Evolutionary conservation across 257 asterid species (phyloP).

Genomic region (Nicotiana sylvestris): DNA sequence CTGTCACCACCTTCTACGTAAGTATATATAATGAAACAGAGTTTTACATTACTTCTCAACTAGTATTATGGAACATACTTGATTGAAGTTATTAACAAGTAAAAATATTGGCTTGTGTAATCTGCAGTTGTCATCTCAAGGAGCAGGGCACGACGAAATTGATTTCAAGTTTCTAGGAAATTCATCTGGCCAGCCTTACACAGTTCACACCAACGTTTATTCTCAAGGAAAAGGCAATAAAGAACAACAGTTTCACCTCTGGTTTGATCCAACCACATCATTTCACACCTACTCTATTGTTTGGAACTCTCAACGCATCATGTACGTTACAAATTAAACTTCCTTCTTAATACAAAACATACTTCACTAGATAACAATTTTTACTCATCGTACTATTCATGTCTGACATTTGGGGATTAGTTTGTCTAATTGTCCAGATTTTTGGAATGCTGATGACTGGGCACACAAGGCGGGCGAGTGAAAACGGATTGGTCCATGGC

Average conservation of each 20-base stretch:
- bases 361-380: too few relatives aligned
- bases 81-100: background rate
- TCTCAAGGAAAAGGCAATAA: conserved; percentile 41
- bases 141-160: conserved; percentile 39
- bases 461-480: conserved; percentile 41
- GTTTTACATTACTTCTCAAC: background rate
- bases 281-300: background rate
- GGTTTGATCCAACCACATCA: conserved; percentile 40
- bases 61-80: background rate
- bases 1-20: conserved; percentile 45
- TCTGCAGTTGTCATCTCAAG: conserved; percentile 38
- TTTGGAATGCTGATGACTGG: conserved; percentile 38
- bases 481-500: conserved; percentile 38
- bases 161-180: conserved; percentile 44
- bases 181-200: conserved; percentile 32
- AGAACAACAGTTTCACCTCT: conserved; percentile 41
- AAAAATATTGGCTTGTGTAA: background rate
- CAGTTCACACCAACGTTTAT: conserved; percentile 40
- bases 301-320: too few relatives aligned
- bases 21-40: background rate
- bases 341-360: background rate
- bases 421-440: conserved; percentile 23
- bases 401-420: background rate
- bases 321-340: background rate
- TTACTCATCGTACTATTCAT: background rate